Base-by-base conservation (phyloP, 2,329 filamentous ascomycete genomes). In the Paracamarosporium sp. region DNA sequence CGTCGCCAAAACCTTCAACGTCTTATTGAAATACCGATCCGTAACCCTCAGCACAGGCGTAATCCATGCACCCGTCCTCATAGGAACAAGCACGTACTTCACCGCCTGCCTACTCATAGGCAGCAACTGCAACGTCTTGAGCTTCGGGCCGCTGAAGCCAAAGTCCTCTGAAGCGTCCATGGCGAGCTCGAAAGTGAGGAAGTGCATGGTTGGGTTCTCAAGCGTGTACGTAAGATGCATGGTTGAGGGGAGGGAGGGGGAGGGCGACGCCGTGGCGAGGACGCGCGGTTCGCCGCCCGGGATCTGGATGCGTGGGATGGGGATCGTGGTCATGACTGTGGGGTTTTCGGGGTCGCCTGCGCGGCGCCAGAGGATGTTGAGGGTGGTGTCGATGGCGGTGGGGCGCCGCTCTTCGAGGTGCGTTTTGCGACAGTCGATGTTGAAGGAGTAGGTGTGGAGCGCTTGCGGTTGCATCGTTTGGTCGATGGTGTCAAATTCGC, bases 161-260 rank as follows among this genome's bases (percentile, higher is more conserved):
- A 98, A 98, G 52, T 92, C 86, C 63, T 96, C 92, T 72, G 88
- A 94, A 2, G 93, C 90, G 66, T 99, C 94, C 93, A 99, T 96
- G 25, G 84, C 88, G 47, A 98, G 77, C 28, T 91, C 93, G 78
- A 99, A 99, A 0, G 93, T 97, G 48, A 99, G 85, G 77, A 97
- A 96, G 75, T 99, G 95, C 74, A 88, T 90, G 0, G 94, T 97
- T 0, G 93, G 91, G 73, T 99, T 99, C 78, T 99, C 95, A 55
- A 99, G 87, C 3, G 88, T 92, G 72, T 90, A 90, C 58, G 84
- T 77, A 47, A 86, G 76, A 35, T 77, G 72, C 11, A 78, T 60
- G 15, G 76, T 54, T 1, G 57, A 56, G 0, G 64, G 51, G 4
- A 73, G 61, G 1, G 61, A 57, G 1, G 57, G 24, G 0, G 80